Base-by-base conservation (phyloP, 371 early-diverging fungal genomes). In the Chytridium lagenaria region DNA sequence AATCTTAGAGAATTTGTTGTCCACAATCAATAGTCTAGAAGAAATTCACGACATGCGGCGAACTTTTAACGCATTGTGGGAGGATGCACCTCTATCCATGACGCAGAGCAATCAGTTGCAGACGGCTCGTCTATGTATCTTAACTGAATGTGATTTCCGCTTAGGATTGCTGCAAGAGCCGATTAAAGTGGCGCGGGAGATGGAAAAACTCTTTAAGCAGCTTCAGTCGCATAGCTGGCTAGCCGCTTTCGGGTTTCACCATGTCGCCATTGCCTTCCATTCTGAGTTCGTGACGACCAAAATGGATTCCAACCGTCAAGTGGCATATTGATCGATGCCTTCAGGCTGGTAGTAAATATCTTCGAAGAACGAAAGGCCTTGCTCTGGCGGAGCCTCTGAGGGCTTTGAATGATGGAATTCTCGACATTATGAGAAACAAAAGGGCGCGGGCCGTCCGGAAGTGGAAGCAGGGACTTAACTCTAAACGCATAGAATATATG, bases 1-100 rank as follows among this genome's bases (percentile, higher is more conserved):
- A 36, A 71, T 78, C 40, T 61, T 79, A 10, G 55, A 67, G 2
- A 75, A 76, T 55, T 63, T 77, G 70, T 70, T 82, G 3, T 63
- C 73, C 15, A 50, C 39, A 0, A 22, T 33, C 26, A 64, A 59
- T 37, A 28, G 59, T 44, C 1, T 57, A 1, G 70, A 39, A 28
- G 78, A 78, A 57, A 36, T 74, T 28, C 74, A 66, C 19, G 78
- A 74, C 34, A 68, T 72, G 68, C 31, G 33, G n/a, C 26, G 38
- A 22, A 33, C 30, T 5, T 44, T 78, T n/a, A 2, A 52, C 12
- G 36, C 36, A 0, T 23, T 74, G 3, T 78, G 78, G 78, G 19
- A 52, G 12, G n/a, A 22, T 23, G 38, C 34, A 2, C 72, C 70
- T 1, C 36, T 22, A 5, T 12, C 12, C 23, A 26, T 38, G 50